Base-by-base conservation (phyloP, 805 yeast genomes). In the Saccharomycopsis olivae region DNA sequence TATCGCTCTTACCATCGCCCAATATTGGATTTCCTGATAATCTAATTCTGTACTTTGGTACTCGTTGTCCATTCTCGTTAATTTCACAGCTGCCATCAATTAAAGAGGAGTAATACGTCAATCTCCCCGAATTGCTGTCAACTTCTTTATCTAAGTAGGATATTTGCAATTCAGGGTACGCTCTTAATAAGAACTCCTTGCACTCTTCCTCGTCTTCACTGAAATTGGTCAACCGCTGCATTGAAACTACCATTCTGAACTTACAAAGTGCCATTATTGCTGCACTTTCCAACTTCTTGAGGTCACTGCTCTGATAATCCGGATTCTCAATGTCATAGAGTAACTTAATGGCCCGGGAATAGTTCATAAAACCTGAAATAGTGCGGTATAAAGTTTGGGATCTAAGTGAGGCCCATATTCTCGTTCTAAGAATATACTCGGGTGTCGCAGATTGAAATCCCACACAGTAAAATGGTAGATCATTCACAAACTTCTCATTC, bases 1-100 rank as follows among this genome's bases (percentile, higher is more conserved):
- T 83, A 58, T 83, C 94, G 23, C 87, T 72, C 56, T 82, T 82
- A 42, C 94, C 94, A 56, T 82, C 92, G 35, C 94, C 94, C 44
- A 83, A 65, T 39, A 82, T 78, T 35, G 94, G 94, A 55, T 81
- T 74, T 14, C 94, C 94, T 11, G 88, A 77, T 33, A 83, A 64
- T 49, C 64, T 71, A 35, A 83, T 69, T 49, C 76, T 64, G 51
- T 75, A 76, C 49, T 75, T 73, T 23, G 85, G 85, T 43, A 64
- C 62, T 47, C 81, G 62, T 43, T 65, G 53, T 9, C 86, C 85
- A 49, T 68, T 64, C 35, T 69, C 76, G 36, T 70, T 51, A 36
- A 78, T 65, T 41, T 71, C 75, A 53, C 86, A 78, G 43, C 69
- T 67, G 29, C 84, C 83, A 61, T 83, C 94, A 52, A 83, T 71